Base-by-base conservation (phyloP, 345 rosid genomes). In the Chamaenerion angustifolium region DNA sequence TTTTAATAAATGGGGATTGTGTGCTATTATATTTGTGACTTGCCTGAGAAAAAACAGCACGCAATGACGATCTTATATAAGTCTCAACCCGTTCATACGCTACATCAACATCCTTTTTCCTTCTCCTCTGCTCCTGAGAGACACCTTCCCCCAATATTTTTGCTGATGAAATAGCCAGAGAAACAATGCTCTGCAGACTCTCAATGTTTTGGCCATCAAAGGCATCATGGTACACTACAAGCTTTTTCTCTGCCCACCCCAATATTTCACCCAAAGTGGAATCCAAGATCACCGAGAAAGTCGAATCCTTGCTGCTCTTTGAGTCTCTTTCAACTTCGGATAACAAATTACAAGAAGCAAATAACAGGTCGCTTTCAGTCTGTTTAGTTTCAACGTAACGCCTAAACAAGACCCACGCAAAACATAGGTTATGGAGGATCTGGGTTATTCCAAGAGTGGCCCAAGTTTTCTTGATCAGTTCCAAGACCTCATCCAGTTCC, bases 391-490 rank as follows among this genome's bases (percentile, higher is more conserved):
- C 64, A 55, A 87, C 88, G 61, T 75, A 92, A 1, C 75, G 85
- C 51, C 74, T 76, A 72, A 87, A 87, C 63, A 92, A 67, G 52
- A 84, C 78, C 98, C 98, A 92, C 16, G 81, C 68, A 52, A 84
- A 84, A 66, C 95, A 87, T 64, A 84, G 75, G 47, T 84, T 87
- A 61, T 92, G 98, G 54, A 82, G 45, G 71, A 65, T 60, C 58
- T 80, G 90, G 60, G 74, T 77, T 50, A 87, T 74, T 43, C 95
- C 98, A 51, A 92, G 81, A 55, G 84, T 67, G 11, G 58, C 68
- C 98, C 98, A 92, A 17, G 98, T 84, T 71, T 84, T 92, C 82
- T 87, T 87, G 31, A 87, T 65, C 42, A 80, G 80, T 66, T 92
- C 98, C 48, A 92, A 53, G 54, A 92, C 85, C 62, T 87, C 95